phyloP scores from a whole-genome alignment of 2,329 filamentous ascomycete genomes.

The Pseudocercospora cruenta region DNA sequence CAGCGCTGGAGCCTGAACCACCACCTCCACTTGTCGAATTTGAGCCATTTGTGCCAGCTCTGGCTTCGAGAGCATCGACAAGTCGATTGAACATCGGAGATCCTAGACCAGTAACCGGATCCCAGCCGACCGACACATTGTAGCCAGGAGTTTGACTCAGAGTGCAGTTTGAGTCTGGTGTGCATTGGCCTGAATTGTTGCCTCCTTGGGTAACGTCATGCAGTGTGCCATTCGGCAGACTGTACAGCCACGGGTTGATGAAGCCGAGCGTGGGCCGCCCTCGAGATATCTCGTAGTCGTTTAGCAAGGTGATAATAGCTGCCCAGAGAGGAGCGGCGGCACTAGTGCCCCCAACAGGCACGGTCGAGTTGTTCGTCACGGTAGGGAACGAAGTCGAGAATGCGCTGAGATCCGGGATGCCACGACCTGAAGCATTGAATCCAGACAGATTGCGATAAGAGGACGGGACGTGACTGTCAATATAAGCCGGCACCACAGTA shows the following conservation, averaged over 20 bases:
- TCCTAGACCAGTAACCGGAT: constrained; percentile 28
- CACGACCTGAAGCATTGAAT: constrained; percentile 38
- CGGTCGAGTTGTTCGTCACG: constrained; percentile 45
- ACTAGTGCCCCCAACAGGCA: constrained; percentile 48
- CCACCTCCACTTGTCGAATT: neutral
- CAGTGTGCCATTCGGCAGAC: constrained; percentile 45
- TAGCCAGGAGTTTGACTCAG: constrained; percentile 26
- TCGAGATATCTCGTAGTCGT: constrained; percentile 60
- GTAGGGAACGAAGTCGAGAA: constrained; percentile 45
- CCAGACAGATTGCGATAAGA: neutral
- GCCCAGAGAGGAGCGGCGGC: constrained; percentile 62
- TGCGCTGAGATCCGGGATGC: constrained; percentile 50
- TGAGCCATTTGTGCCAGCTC: neutral
- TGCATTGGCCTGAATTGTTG: constrained; percentile 24
- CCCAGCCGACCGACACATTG: constrained; percentile 32
- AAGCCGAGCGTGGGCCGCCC: constrained; percentile 54
- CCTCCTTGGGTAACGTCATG: constrained; percentile 51
- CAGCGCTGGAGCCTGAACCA: neutral
- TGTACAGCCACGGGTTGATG: constrained; percentile 64
- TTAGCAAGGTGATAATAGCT: constrained; percentile 63
- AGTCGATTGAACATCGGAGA: neutral
- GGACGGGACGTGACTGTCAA: constrained; percentile 14
- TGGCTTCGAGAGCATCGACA: neutral
- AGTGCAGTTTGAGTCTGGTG: constrained; percentile 19
- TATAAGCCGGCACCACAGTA: constrained; percentile 37